phyloP scores from a whole-genome alignment of 1,284 basidiomycete genomes.

The Rhodotorula sp. region DNA sequence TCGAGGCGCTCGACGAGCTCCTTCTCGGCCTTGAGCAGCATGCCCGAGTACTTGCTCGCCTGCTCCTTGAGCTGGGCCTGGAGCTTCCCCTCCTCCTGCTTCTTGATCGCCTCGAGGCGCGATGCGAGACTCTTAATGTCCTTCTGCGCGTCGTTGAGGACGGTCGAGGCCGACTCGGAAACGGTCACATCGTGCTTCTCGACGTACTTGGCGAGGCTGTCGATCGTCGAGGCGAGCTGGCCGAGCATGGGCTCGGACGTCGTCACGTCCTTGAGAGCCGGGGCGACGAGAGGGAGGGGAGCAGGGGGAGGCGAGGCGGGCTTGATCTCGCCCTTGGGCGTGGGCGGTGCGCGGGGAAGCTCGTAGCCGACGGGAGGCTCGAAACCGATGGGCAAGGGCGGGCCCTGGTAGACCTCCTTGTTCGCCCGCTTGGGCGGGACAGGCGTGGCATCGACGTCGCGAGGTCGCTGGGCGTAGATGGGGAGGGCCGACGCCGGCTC shows the following conservation, averaged over 20 bases:
- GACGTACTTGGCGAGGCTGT: constrained; percentile 77
- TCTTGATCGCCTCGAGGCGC: constrained; percentile 74
- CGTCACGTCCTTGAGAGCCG: constrained; percentile 70
- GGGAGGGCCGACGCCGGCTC: constrained; percentile 34
- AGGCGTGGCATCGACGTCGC: constrained; percentile 43
- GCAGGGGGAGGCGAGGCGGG: constrained; percentile 47
- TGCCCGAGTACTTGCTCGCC: constrained; percentile 75
- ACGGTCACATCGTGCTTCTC: constrained; percentile 49
- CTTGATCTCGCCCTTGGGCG: constrained; percentile 49
- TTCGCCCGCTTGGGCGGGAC: constrained; percentile 36
- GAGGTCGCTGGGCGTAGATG: constrained; percentile 42
- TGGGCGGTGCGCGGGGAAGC: constrained; percentile 53
- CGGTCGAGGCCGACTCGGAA: constrained; percentile 60
- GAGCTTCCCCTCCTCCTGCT: constrained; percentile 65
- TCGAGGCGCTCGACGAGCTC: constrained; percentile 78
- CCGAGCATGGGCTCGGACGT: constrained; percentile 80
- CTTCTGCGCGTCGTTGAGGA: constrained; percentile 63
- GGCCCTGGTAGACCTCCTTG: constrained; percentile 60
- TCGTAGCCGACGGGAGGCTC: constrained; percentile 85
- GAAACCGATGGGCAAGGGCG: constrained; percentile 80
- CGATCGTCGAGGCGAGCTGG: constrained; percentile 90
- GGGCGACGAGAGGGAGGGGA: constrained; percentile 74
- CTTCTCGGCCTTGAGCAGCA: constrained; percentile 79
- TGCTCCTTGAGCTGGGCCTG: constrained; percentile 79
- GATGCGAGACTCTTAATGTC: constrained; percentile 77